phyloP scores from a whole-genome alignment of 805 yeast genomes.

The Monosporozyma unispora region DNA sequence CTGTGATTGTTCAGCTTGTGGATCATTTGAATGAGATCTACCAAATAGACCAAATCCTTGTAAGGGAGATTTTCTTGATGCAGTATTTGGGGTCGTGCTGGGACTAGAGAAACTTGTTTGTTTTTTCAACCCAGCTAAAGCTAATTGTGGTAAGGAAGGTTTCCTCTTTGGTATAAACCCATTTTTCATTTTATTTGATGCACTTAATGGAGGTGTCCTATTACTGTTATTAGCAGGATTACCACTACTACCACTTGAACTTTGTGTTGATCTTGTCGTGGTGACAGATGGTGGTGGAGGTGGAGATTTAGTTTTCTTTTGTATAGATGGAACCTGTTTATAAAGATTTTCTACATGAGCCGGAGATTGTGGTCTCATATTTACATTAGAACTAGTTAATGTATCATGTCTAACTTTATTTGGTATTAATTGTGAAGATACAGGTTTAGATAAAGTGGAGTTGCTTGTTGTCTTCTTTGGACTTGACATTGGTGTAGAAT shows the following conservation, averaged over 20 bases:
- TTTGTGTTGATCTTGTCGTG: neutral
- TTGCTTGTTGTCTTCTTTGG: conserved; percentile 12
- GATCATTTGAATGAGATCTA: conserved; percentile 23
- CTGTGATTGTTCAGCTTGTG: conserved; percentile 11
- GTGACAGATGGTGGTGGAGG: conserved; percentile 1
- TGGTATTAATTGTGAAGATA: neutral
- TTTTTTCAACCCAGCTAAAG: conserved; percentile 21
- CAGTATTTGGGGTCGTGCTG: conserved; percentile 13
- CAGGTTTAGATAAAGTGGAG: neutral
- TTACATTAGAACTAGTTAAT: neutral
- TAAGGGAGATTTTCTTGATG: conserved; percentile 26
- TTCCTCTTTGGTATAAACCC: conserved; percentile 18
- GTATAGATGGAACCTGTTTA: neutral
- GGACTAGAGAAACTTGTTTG: conserved; percentile 17
- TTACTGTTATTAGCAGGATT: neutral
- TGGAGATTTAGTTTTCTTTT: neutral
- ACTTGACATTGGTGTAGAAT: conserved; percentile 17
- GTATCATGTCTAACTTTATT: neutral
- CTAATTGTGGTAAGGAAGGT: conserved; percentile 26
- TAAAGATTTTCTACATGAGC: conserved; percentile 3
- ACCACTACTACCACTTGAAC: neutral
- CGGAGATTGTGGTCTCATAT: conserved; percentile 2
- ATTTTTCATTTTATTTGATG: conserved; percentile 7
- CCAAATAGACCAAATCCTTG: conserved; percentile 27
- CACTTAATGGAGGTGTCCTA: neutral